These are phyloP conservation scores for Trichomonas gallinae DNA, from an alignment of 208 protist species.

Conservation along the genomic window DNA sequence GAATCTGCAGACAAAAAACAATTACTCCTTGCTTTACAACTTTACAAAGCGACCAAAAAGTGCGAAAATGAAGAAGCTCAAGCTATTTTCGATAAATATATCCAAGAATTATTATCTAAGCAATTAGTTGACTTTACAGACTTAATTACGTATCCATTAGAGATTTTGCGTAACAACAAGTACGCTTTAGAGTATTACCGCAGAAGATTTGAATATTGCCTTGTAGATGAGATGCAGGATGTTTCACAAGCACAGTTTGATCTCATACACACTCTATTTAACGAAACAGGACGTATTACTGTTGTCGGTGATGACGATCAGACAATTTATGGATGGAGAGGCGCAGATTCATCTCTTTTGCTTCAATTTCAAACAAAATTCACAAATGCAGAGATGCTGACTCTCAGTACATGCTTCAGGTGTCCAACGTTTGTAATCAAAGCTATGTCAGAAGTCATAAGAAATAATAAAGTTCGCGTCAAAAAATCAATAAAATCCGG, in stretches of 20 bases:
- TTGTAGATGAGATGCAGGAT: conserved; percentile 26
- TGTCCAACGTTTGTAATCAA: not conserved
- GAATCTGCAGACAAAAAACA: not conserved
- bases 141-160: not conserved
- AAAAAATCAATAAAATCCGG: not conserved
- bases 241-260: conserved; percentile 25
- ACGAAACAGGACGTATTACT: not conserved
- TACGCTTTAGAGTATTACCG: not conserved
- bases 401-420: not conserved
- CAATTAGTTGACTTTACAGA: not conserved
- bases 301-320: conserved; percentile 26
- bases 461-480: not conserved
- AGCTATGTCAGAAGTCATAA: not conserved
- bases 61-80: not conserved
- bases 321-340: conserved; percentile 24
- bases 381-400: not conserved
- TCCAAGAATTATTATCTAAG: not conserved
- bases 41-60: not conserved
- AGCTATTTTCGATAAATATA: not conserved
- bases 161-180: not conserved
- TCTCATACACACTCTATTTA: not conserved
- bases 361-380: not conserved
- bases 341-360: not conserved
- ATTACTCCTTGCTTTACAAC: not conserved
- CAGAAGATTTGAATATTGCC: not conserved